These are phyloP conservation scores for Kuraishia floccosa DNA, from an alignment of 805 yeast genomes.

Conservation along the genomic window DNA sequence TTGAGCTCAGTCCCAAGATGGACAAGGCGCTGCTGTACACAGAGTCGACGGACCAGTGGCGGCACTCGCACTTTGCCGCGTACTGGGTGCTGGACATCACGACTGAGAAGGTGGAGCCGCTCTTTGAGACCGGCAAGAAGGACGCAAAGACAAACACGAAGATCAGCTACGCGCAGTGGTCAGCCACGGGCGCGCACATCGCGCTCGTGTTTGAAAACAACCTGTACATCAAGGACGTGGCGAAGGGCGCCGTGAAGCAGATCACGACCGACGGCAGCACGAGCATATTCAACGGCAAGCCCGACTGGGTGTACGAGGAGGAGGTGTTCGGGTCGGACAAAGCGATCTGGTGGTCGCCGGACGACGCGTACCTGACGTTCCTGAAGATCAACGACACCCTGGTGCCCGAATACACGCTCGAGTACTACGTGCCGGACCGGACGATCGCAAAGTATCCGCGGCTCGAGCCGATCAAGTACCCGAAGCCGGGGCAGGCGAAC, in stretches of 20 bases:
- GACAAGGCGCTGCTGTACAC: slow-evolving; percentile 45
- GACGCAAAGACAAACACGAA: slow-evolving; percentile 15
- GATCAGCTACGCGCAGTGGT: slow-evolving; percentile 47
- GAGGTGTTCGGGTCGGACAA: slow-evolving; percentile 52
- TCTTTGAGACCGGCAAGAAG: slow-evolving; percentile 3
- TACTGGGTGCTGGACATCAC: slow-evolving; percentile 53
- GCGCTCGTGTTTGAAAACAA: slow-evolving; percentile 48
- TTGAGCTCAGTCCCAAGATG: slow-evolving; percentile 30
- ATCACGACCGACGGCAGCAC: slow-evolving; percentile 39
- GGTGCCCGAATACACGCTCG: slow-evolving; percentile 42
- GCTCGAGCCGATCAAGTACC: slow-evolving; percentile 40
- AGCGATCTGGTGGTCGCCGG: slow-evolving; percentile 68
- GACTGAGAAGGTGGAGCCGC: slow-evolving; percentile 18
- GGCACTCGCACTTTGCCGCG: slow-evolving; percentile 55
- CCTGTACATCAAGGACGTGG: slow-evolving; percentile 23
- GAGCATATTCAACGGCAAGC: slow-evolving; percentile 50
- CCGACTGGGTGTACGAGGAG: slow-evolving; percentile 84
- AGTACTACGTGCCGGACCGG: slow-evolving; percentile 34
- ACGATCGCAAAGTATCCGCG: slow-evolving; percentile 29
- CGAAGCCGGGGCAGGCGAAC: slow-evolving; percentile 60
- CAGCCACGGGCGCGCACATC: slow-evolving; percentile 45
- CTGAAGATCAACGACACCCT: slow-evolving; percentile 47
- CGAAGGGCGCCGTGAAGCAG: slow-evolving; percentile 6
- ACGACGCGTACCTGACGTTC: slow-evolving; percentile 42
- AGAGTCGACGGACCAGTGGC: slow-evolving; percentile 38